phyloP scores from a whole-genome alignment of 371 early-diverging fungal genomes.

The Zychaea mexicana region DNA sequence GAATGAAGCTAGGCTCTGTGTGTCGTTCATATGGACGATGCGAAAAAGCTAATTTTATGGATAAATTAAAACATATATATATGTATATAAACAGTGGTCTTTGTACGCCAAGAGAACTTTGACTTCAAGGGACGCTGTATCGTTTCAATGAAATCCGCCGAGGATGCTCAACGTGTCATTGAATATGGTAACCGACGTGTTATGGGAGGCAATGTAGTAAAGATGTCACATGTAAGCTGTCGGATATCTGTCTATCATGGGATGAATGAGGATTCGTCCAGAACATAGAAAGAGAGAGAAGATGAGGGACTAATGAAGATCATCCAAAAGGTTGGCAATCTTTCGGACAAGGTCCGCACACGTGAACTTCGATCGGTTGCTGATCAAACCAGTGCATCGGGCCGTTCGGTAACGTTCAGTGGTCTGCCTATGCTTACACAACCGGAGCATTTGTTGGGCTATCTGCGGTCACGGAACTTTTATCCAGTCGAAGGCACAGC shows the following conservation, averaged over 20 bases:
- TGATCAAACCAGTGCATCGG: slow-evolving; percentile 34
- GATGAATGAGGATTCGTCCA: no score
- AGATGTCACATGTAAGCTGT: slow-evolving; percentile 33
- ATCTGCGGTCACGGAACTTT: slow-evolving; percentile 38
- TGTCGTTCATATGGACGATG: no score
- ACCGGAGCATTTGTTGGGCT: slow-evolving; percentile 36
- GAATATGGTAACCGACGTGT: slow-evolving; percentile 41
- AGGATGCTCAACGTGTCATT: slow-evolving; percentile 34
- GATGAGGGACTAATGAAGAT: no score
- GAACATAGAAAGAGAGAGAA: no score
- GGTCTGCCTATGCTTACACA: slow-evolving; percentile 33
- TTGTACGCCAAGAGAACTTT: slow-evolving; percentile 37
- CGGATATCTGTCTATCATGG: no score
- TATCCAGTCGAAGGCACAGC: slow-evolving; percentile 42
- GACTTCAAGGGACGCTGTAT: slow-evolving; percentile 38
- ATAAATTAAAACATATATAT: no score
- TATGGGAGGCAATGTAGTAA: slow-evolving; percentile 40
- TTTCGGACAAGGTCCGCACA: slow-evolving; percentile 21
- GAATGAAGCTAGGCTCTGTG: no score
- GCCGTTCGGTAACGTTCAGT: slow-evolving; percentile 40
- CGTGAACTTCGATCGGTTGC: slow-evolving; percentile 32
- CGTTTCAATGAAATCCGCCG: slow-evolving; percentile 28
- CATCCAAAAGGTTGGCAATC: slow-evolving; percentile 14
- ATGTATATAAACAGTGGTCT: slow-evolving; percentile 45
- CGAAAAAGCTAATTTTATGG: no score